Base-by-base conservation (phyloP, 1,284 basidiomycete genomes). In the Ganoderma meredithae region DNA sequence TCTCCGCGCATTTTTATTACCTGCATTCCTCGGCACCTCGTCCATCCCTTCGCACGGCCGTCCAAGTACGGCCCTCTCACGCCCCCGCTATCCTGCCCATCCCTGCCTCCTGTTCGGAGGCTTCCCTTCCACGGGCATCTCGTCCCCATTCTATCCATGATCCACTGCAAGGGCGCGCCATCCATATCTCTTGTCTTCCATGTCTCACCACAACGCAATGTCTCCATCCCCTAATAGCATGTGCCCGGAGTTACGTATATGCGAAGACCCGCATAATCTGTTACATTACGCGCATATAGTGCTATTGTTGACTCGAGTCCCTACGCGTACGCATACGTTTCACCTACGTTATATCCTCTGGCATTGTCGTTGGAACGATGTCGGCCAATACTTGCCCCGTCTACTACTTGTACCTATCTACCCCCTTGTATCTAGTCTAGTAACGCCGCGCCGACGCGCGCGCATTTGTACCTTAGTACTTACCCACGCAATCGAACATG, bases 1-100 rank as follows among this genome's bases (percentile, higher is more conserved):
- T 70, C 66, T 68, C 69, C 71, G 69, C 60, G 66, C 66, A 69
- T 69, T 59, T 70, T 71, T 70, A 69, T 71, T 68, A 69, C 66
- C 22, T 64, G 64, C 68, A 69, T 62, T 41, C 59, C 59, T 65
- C 68, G 60, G 53, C 64, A 43, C 33, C 49, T 33, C 27, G 53
- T 25, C 61, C 39, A 53, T 47, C 40, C 39, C 33, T 63, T 63
- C 62, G 62, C 58, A 60, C 58, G 58, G n/a, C 58, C 58, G 40
- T 60, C 36, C 40, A 39, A 41, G 13, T 19, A 39, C 13, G 6
- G 40, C 39, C 39, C n/a, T 60, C 58, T 43, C 39, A 19, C 55
- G 55, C 31, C 36, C 36, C 55, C 19, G 31, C 55, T 33, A 36
- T 60, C 56, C 33, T 59, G 39, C 56, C 7, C 56, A 22, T 59